phyloP scores from a whole-genome alignment of 1,139 yeast genomes.

The Pneumocystis carinii region DNA sequence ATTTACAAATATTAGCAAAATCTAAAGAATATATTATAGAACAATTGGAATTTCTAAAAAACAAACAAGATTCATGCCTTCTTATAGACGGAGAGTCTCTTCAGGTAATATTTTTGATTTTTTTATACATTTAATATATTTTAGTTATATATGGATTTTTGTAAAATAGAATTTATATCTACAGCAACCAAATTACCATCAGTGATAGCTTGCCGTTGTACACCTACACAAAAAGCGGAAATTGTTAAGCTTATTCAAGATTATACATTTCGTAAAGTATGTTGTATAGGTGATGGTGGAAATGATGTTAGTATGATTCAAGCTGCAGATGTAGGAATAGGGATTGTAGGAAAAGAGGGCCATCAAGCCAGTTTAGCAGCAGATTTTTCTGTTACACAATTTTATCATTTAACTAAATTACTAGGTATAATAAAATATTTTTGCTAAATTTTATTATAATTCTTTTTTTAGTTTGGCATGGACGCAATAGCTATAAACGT shows the following conservation, averaged over 20 bases:
- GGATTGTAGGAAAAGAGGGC: conserved; percentile 97
- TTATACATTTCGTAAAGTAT: conserved; percentile 73
- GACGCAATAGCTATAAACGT: conserved; percentile 88
- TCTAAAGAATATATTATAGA: conserved; percentile 50
- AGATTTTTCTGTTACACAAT: conserved; percentile 85
- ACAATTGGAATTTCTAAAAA: conserved; percentile 50
- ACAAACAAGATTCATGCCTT: conserved; percentile 59
- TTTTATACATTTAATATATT: not conserved
- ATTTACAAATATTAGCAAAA: conserved; percentile 11
- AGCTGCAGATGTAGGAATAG: conserved; percentile 97
- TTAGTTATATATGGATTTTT: conserved; percentile 42
- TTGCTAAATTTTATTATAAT: not conserved
- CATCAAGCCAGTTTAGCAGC: conserved; percentile 95
- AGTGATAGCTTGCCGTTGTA: conserved; percentile 93
- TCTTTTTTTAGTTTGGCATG: conserved; percentile 61
- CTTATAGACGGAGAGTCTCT: conserved; percentile 90
- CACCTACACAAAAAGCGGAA: conserved; percentile 98
- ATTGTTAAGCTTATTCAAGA: conserved; percentile 68
- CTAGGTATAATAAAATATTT: conserved; percentile 21
- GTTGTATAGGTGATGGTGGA: conserved; percentile 99
- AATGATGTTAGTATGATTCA: conserved; percentile 98
- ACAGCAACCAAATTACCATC: conserved; percentile 70
- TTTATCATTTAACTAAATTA: conserved; percentile 73
- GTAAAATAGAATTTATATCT: conserved; percentile 55
- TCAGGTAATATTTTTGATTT: conserved; percentile 20